phyloP scores from a whole-genome alignment of 1,284 basidiomycete species.

The Phylloboletellus chloephorus region DNA sequence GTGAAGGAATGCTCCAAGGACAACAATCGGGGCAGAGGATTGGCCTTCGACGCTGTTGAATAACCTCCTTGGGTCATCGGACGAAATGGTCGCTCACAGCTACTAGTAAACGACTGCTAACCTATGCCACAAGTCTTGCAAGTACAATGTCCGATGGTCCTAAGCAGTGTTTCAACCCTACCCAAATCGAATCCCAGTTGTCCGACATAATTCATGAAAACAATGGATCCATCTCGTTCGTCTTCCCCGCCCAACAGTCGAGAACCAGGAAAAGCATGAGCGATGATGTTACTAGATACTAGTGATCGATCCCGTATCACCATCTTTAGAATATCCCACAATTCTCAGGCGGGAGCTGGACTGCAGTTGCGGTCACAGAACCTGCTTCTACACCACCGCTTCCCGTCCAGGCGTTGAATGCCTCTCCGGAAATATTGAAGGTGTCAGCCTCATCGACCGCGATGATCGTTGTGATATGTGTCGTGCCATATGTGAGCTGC shows the following conservation, averaged over 20 bases:
- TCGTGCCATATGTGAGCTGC: conserved; percentile 34
- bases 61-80: not conserved
- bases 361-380: conserved; percentile 33
- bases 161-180: too few relatives aligned
- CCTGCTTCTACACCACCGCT: conserved; percentile 36
- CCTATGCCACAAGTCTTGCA: too few relatives aligned
- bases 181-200: too few relatives aligned
- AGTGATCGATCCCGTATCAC: not conserved
- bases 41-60: conserved; percentile 1
- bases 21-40: not conserved
- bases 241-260: too few relatives aligned
- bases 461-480: conserved; percentile 34
- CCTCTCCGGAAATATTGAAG: conserved; percentile 38
- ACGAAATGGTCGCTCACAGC: not conserved
- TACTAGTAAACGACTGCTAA: not conserved
- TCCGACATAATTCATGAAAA: not conserved
- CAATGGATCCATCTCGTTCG: not conserved
- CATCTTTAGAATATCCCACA: conserved; percentile 34
- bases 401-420: conserved; percentile 41
- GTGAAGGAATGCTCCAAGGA: not conserved
- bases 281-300: not conserved
- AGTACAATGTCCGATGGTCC: too few relatives aligned
- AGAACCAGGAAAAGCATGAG: not conserved
- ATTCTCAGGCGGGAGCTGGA: conserved; percentile 30
- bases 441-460: conserved; percentile 39